Base-by-base conservation (phyloP, 208 protist genomes). In the Wallacemonas sp. region DNA sequence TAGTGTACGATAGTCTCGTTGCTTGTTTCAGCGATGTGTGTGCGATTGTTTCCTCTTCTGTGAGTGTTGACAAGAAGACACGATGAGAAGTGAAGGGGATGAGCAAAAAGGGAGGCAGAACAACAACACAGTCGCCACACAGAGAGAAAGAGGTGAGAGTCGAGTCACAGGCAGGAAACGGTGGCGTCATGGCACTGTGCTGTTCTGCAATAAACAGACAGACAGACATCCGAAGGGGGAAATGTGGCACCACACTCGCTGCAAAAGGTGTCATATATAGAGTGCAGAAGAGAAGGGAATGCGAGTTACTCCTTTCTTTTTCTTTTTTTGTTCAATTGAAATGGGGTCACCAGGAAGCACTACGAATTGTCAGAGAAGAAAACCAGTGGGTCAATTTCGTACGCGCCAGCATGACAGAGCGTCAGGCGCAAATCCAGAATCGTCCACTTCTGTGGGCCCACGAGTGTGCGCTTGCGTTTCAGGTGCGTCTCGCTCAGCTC, bases 361-460 rank as follows among this genome's bases (percentile, higher is more conserved):
- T 9, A 38, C 26, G 23, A 48, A 6, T 16, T 26, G 1, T 33
- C 23, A 21, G 64, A 69, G n/a, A 52, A 47, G 8, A 49, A 54
- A 2, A 23, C 6, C 5, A 38, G 60, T 39, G 68, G 76, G 24
- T 68, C 33, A 23, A 73, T 29, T 0, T 60, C 69, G 66, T 85
- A 90, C 6, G 78, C 78, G 21, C 70, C 63, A 34, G 83, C 32
- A 9, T 76, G 77, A 30, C 67, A 64, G n/a, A 90, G 68, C 27
- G 61, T 57, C 27, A 90, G 43, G n/a, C 85, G 77, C 26, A 87
- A 46, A 33, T 90, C 85, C n/a, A 81, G 38, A 57, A 68, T 73
- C 49, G 69, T 84, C 81, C 85, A 90, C 65, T 79, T 80, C 74
- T 87, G 85, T 9, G 76, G 78, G 6, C 85, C 85, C 19, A 76